A percentile compares a stretch with the other conserved stretches of the same genome.
Evolutionary conservation across 495 filamentous ascomycete genomes (phyloP).

Genomic region (Emericellopsis terricola): DNA sequence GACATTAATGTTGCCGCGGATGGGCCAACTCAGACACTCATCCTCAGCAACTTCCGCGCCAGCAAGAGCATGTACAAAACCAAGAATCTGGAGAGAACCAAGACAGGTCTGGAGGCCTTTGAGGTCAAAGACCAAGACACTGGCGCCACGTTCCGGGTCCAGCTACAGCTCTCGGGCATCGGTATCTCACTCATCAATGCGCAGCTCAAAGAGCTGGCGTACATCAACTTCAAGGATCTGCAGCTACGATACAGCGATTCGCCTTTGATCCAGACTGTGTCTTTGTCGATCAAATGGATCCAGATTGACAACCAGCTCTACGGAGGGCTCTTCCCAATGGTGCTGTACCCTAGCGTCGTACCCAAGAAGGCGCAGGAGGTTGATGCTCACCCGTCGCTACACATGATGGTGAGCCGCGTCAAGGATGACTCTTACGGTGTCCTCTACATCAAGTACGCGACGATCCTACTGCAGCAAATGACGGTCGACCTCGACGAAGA

Average conservation of each 20-base stretch:
- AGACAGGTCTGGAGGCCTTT: constrained; percentile 43
- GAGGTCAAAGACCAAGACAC: constrained; percentile 86
- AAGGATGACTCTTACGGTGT: constrained; percentile 98
- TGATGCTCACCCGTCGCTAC: constrained; percentile 87
- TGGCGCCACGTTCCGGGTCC: constrained; percentile 71
- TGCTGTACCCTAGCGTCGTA: constrained; percentile 95
- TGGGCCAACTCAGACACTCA: constrained; percentile 84
- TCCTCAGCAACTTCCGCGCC: constrained; percentile 83
- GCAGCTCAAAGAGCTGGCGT: constrained; percentile 80
- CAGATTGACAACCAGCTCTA: constrained; percentile 99
- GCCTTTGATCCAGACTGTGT: constrained; percentile 76
- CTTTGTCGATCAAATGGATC: constrained; percentile 87
- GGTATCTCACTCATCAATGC: constrained; percentile 88
- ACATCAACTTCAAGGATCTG: constrained; percentile 85
- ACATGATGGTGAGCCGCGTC: constrained; percentile 77
- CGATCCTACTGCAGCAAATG: constrained; percentile 88
- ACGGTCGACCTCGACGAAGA: constrained; percentile 95
- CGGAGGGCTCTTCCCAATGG: constrained; percentile 92
- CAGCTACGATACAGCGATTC: constrained; percentile 85
- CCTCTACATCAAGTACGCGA: constrained; percentile 96
- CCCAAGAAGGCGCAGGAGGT: constrained; percentile 96
- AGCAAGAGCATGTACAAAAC: constrained; percentile 93
- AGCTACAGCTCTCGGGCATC: constrained; percentile 74
- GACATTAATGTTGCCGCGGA: constrained; percentile 92
- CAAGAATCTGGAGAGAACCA: constrained; percentile 43